Evolutionary conservation across 106 monocot species (phyloP).

Genomic region (Dioscorea zingiberensis): DNA sequence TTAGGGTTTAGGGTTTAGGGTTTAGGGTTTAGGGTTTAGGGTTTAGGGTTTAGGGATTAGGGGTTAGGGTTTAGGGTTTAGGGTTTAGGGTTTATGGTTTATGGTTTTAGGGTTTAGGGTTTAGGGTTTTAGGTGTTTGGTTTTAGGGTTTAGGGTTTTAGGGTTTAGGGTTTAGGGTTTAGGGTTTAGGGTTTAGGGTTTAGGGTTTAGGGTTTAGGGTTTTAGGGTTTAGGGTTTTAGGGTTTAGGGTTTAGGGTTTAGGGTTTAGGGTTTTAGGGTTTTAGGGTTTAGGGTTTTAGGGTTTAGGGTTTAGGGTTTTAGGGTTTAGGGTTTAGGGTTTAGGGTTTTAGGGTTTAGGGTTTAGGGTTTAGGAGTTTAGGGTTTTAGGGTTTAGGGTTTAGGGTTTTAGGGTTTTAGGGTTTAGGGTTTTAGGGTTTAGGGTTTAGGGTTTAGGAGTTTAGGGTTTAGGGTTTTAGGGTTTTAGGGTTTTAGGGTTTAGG

Average conservation of each 20-base stretch:
- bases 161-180: conserved; percentile 2
- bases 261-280: conserved; percentile 8
- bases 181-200: conserved; percentile 1
- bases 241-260: conserved; percentile 1
- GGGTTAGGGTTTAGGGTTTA: neutral
- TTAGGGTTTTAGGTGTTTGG: conserved; percentile 16
- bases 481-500: conserved; percentile 7
- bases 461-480: conserved; percentile 2
- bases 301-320: neutral
- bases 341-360: too few relatives aligned
- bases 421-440: neutral
- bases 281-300: conserved; percentile 11
- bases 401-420: conserved; percentile 10
- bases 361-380: neutral
- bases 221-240: too few relatives aligned
- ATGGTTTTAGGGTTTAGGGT: conserved; percentile 14
- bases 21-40: neutral
- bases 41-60: conserved; percentile 3
- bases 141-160: neutral
- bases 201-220: neutral
- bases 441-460: conserved; percentile 5
- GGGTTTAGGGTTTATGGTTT: neutral
- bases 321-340: conserved; percentile 12
- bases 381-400: conserved; percentile 10
- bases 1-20: conserved; percentile 9